Percentiles rank a stretch among this genome's conserved stretches.
Evolutionary conservation across 176 grass and related monocot species (phyloP).

Genomic region (Ampelocalamus luodianensis): DNA sequence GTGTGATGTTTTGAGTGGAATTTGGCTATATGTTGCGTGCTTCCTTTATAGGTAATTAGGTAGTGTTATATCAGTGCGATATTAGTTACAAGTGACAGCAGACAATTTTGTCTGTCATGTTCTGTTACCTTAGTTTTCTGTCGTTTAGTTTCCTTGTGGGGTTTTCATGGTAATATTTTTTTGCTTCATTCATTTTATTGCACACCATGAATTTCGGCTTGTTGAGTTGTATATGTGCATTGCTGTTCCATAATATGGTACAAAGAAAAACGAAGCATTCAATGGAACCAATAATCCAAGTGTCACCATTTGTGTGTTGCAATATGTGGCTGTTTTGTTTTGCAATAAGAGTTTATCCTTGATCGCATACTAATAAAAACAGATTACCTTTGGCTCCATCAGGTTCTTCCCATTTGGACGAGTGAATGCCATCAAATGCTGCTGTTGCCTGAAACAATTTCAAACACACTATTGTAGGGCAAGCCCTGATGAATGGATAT

Average conservation of each 20-base stretch:
- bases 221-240: constrained; percentile 7
- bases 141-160: background rate
- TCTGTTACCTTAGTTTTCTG: constrained; percentile 30
- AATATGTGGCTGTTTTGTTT: background rate
- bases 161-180: background rate
- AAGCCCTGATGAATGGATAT: constrained; percentile 21
- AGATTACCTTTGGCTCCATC: constrained; percentile 91
- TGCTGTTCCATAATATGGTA: background rate
- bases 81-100: background rate
- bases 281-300: background rate
- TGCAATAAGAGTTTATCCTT: background rate
- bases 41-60: constrained; percentile 34
- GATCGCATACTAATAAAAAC: background rate
- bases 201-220: background rate
- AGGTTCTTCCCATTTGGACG: constrained; percentile 94
- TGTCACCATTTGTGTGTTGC: background rate
- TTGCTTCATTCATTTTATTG: constrained; percentile 1
- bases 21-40: constrained; percentile 9
- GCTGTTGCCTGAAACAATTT: constrained; percentile 69
- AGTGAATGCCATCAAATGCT: constrained; percentile 80
- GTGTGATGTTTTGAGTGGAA: constrained; percentile 1
- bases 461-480: constrained; percentile 25
- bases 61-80: background rate
- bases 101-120: constrained; percentile 1
- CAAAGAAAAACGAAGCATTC: background rate